Conservation (phyloP, 2,329 filamentous ascomycete genomes). For the Hypoxylon sp. region DNA sequence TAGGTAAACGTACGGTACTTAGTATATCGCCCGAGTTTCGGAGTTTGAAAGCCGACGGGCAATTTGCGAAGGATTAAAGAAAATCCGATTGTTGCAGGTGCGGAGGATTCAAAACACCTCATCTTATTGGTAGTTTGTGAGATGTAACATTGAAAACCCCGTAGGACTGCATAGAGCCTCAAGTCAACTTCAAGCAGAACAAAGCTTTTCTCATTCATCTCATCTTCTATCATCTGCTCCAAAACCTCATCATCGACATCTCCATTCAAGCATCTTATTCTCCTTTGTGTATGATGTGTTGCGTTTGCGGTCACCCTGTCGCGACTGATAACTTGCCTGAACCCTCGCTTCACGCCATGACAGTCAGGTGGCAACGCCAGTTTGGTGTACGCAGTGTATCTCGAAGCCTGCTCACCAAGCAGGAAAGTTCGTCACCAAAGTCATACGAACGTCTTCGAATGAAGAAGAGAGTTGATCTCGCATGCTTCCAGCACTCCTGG, state of each 20-base stretch:
- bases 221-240: background rate
- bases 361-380: background rate
- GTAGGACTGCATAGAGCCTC: slow-evolving; percentile 2
- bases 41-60: background rate
- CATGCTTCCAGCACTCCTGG: background rate
- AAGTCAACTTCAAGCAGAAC: slow-evolving; percentile 6
- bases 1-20: no score
- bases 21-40: background rate
- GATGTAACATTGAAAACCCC: background rate
- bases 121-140: background rate
- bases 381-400: background rate
- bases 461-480: background rate
- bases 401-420: background rate
- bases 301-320: background rate
- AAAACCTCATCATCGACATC: background rate
- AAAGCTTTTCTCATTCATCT: background rate
- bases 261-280: background rate
- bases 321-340: background rate
- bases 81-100: background rate
- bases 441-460: background rate
- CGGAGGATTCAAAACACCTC: background rate
- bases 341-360: background rate
- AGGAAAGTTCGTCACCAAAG: background rate
- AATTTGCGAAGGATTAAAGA: background rate
- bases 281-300: background rate